Conservation (phyloP, 257 asterid genomes). For the Jaltomata sinuosa region DNA sequence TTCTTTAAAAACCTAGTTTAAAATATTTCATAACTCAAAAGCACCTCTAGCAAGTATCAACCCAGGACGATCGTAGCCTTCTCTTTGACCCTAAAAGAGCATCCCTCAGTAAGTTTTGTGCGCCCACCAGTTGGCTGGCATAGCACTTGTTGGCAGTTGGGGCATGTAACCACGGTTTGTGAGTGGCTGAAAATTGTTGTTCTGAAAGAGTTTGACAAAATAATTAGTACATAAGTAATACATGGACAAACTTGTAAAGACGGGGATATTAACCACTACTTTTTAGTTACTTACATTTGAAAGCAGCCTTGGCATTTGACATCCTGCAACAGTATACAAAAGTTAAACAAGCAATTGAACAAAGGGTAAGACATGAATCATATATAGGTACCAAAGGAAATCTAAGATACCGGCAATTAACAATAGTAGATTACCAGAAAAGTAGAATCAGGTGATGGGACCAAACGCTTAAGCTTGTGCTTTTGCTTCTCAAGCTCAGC, state of each 20-base stretch:
- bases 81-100: conserved; percentile 10
- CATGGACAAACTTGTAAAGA: not conserved
- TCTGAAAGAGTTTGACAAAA: not conserved
- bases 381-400: not conserved
- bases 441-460: conserved; percentile 1
- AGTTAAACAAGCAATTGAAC: not conserved
- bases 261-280: not conserved
- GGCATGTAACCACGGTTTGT: conserved; percentile 3
- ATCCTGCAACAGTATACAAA: not conserved
- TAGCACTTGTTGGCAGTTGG: conserved; percentile 7
- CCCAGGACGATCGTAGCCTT: not conserved
- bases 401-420: not conserved
- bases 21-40: not conserved
- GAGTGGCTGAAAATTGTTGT: conserved; percentile 11
- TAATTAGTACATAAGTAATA: not conserved
- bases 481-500: conserved; percentile 12
- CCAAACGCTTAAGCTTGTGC: conserved; percentile 11
- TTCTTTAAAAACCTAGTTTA: not conserved
- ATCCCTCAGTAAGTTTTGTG: conserved; percentile 7
- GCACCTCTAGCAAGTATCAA: not conserved
- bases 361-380: not conserved
- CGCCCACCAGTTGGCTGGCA: conserved; percentile 15
- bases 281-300: not conserved
- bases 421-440: not conserved
- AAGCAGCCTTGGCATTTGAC: not conserved